A percentile compares a stretch with the other conserved stretches of the same genome.
Conservation (phyloP, 768 basidiomycete species). For the Pleurotus citrinopileatus region DNA sequence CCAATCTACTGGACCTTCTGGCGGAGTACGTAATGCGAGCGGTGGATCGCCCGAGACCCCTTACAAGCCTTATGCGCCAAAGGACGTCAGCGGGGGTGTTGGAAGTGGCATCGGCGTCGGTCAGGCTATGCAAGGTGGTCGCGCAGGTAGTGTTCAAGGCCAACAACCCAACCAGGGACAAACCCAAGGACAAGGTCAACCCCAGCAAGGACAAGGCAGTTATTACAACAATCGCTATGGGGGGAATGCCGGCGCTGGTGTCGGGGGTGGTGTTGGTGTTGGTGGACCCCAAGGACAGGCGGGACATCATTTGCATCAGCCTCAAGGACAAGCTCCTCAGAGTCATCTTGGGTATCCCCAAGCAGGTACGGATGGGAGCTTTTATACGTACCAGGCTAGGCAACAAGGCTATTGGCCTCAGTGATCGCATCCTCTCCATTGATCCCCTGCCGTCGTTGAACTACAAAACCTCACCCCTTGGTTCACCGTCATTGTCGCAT, state of each 20-base stretch:
- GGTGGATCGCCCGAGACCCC: slow-evolving; percentile 67
- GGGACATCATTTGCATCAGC: slow-evolving; percentile 49
- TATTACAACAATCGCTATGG: slow-evolving; percentile 48
- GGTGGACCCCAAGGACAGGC: slow-evolving; percentile 39
- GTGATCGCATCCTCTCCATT: too few relatives aligned
- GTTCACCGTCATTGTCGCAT: too few relatives aligned
- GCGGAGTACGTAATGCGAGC: slow-evolving; percentile 34
- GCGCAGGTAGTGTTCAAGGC: slow-evolving; percentile 8
- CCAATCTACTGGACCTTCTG: slow-evolving; percentile 37
- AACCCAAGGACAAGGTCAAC: slow-evolving; percentile 22
- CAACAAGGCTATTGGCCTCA: slow-evolving; percentile 66
- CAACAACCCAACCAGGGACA: slow-evolving; percentile 10
- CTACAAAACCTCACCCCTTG: too few relatives aligned
- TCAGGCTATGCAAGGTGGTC: slow-evolving; percentile 8
- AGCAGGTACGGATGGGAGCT: slow-evolving; percentile 59
- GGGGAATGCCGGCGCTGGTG: slow-evolving; percentile 18
- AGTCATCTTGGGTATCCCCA: slow-evolving; percentile 63
- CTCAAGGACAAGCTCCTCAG: slow-evolving; percentile 53
- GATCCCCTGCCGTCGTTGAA: too few relatives aligned
- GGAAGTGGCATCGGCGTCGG: slow-evolving; percentile 42
- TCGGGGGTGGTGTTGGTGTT: slow-evolving; percentile 25
- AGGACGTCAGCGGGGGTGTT: slow-evolving; percentile 55
- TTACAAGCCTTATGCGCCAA: slow-evolving; percentile 73
- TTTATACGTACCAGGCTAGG: slow-evolving; percentile 71
- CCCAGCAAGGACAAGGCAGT: slow-evolving; percentile 43